Evolutionary conservation across 495 filamentous ascomycete species (phyloP).

Genomic region (Cercophora newfieldiana): DNA sequence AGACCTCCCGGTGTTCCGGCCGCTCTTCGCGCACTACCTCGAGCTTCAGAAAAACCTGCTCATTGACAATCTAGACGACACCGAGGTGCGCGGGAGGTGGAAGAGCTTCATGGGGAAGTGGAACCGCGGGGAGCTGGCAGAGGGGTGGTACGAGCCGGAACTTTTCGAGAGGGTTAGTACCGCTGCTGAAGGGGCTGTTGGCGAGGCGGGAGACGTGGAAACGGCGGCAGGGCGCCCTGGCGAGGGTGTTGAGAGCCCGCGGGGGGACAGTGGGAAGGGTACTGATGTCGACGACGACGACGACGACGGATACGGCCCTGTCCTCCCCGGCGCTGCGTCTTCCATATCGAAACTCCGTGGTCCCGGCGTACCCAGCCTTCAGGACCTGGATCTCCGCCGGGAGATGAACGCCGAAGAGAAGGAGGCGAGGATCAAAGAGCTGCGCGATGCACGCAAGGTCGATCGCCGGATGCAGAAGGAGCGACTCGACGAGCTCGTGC

Average conservation of each 20-base stretch:
- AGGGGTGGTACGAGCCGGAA: conserved; percentile 88
- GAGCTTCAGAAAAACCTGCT: conserved; percentile 80
- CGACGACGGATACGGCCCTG: conserved; percentile 69
- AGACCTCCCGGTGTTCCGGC: conserved; percentile 62
- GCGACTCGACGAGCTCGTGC: conserved; percentile 73
- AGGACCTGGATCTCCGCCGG: conserved; percentile 70
- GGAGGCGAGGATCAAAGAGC: conserved; percentile 50
- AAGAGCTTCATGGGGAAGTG: conserved; percentile 91
- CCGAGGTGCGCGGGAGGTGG: conserved; percentile 80
- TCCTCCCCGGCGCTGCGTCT: conserved; percentile 49
- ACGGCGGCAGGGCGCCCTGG: conserved; percentile 17
- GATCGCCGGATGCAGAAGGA: conserved; percentile 63
- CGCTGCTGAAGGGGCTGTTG: not conserved
- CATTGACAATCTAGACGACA: conserved; percentile 63
- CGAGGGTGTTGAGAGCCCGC: conserved; percentile 1
- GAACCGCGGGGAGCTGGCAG: conserved; percentile 90
- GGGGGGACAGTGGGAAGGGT: not conserved
- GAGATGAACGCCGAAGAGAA: conserved; percentile 55
- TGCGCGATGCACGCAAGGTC: conserved; percentile 58
- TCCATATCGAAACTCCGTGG: conserved; percentile 39
- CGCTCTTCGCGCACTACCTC: conserved; percentile 83
- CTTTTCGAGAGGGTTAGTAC: conserved; percentile 52
- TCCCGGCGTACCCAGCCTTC: conserved; percentile 69
- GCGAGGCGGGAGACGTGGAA: conserved; percentile 16
- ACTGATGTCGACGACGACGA: conserved; percentile 40